Evolutionary conservation across 2,329 filamentous ascomycete species (phyloP).

Genomic region (Epichloe sibirici): DNA sequence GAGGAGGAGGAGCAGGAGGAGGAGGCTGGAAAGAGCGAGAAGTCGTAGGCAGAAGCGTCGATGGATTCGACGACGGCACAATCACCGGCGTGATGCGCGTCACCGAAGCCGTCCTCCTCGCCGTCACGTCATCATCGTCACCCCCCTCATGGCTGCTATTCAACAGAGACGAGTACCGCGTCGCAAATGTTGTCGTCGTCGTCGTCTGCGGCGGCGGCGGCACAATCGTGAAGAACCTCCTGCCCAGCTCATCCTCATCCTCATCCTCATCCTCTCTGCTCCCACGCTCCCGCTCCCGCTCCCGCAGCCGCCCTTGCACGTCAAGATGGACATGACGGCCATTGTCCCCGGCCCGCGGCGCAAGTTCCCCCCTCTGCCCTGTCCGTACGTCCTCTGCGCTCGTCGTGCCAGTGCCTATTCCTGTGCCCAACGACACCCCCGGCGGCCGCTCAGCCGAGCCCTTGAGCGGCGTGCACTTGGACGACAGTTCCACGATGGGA

Average conservation of each 20-base stretch:
- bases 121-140: background rate
- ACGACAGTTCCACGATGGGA: slow-evolving; percentile 29
- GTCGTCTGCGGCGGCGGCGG: slow-evolving; percentile 16
- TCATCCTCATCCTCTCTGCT: background rate
- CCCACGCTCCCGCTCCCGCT: too few species aligned
- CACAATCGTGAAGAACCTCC: slow-evolving; percentile 18
- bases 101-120: too few species aligned
- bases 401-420: too few species aligned
- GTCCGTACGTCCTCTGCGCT: too few species aligned
- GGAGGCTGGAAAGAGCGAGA: too few species aligned
- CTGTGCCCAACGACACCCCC: too few species aligned
- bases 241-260: slow-evolving; percentile 6
- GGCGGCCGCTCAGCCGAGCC: too few species aligned
- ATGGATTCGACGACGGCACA: background rate
- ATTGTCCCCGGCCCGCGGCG: too few species aligned
- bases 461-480: slow-evolving; percentile 18
- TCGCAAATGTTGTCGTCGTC: slow-evolving; percentile 16
- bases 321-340: too few species aligned
- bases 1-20: background rate
- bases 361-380: too few species aligned
- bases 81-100: slow-evolving; percentile 7
- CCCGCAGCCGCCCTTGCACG: too few species aligned
- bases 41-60: background rate
- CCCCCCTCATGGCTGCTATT: background rate
- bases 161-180: background rate